A percentile compares a stretch with the other conserved stretches of the same genome.
Conservation (phyloP, 352 stramenopile genomes). For the Pythium dissotocum region DNA sequence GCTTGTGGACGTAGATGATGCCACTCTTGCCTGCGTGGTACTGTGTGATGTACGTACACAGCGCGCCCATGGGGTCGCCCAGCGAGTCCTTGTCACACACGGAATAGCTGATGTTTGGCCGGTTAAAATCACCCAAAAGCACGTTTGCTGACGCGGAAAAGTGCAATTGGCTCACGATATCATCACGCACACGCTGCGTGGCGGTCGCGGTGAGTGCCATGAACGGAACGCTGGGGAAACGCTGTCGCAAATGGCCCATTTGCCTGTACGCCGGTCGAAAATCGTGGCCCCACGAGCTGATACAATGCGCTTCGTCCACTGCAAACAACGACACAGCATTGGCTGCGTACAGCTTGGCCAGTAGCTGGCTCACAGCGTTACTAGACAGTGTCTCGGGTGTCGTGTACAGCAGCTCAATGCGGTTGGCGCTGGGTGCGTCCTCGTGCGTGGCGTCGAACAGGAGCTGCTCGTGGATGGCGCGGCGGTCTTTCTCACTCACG, state of each 20-base stretch:
- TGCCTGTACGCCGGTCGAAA: slow-evolving; percentile 80
- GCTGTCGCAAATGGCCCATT: slow-evolving; percentile 39
- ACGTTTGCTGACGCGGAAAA: slow-evolving; percentile 39
- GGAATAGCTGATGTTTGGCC: slow-evolving; percentile 56
- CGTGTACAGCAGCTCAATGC: slow-evolving; percentile 80
- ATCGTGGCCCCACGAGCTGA: slow-evolving; percentile 90
- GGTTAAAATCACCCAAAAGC: slow-evolving; percentile 59
- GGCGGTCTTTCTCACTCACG: slow-evolving; percentile 34
- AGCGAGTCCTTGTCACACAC: slow-evolving; percentile 54
- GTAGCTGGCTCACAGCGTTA: slow-evolving; percentile 46
- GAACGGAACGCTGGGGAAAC: slow-evolving; percentile 46
- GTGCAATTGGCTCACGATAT: slow-evolving; percentile 53
- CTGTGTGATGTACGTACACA: slow-evolving; percentile 45
- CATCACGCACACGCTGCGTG: slow-evolving; percentile 54
- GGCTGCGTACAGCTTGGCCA: slow-evolving; percentile 32
- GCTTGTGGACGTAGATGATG: slow-evolving; percentile 60
- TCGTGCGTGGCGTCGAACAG: slow-evolving; percentile 21
- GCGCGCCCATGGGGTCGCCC: slow-evolving; percentile 39
- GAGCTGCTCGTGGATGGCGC: slow-evolving; percentile 33
- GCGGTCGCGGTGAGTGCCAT: slow-evolving; percentile 92
- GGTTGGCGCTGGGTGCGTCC: slow-evolving; percentile 1
- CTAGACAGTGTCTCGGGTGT: slow-evolving; percentile 84
- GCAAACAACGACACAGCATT: slow-evolving; percentile 53
- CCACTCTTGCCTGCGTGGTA: slow-evolving; percentile 37
- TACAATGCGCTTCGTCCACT: slow-evolving; percentile 92